A percentile compares a stretch with the other conserved stretches of the same genome.
phyloP scores from a whole-genome alignment of 1,139 yeast species.

The Debaryomyces singareniensis region DNA sequence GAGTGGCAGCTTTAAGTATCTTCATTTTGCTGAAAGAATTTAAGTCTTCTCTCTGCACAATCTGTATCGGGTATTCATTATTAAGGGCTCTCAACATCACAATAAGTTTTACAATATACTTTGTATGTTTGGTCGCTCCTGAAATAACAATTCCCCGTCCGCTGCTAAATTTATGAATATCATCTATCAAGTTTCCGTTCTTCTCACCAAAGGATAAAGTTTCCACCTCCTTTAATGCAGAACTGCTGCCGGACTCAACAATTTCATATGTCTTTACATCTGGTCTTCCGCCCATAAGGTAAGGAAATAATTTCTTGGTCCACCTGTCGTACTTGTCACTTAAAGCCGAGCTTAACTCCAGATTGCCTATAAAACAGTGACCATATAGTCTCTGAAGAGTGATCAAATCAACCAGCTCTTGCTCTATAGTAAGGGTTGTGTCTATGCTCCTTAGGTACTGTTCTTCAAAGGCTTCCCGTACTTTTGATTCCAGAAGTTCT shows the following conservation, averaged over 20 bases:
- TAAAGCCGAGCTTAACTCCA: not conserved
- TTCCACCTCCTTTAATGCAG: conserved; percentile 5
- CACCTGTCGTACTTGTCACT: not conserved
- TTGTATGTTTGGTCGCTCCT: conserved; percentile 25
- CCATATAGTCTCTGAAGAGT: conserved; percentile 29
- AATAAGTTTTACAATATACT: conserved; percentile 29
- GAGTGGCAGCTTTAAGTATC: conserved; percentile 26
- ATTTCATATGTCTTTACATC: conserved; percentile 13
- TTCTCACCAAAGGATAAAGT: conserved; percentile 6
- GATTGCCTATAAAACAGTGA: conserved; percentile 24
- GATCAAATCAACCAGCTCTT: conserved; percentile 32
- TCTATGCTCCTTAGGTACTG: too few relatives aligned
- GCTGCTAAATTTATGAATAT: conserved; percentile 14
- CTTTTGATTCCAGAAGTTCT: too few relatives aligned
- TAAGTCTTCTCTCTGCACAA: conserved; percentile 29
- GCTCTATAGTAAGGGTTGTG: conserved; percentile 16
- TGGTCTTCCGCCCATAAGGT: conserved; percentile 24
- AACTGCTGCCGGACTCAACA: conserved; percentile 3
- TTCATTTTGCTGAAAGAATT: conserved; percentile 16
- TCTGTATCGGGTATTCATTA: conserved; percentile 35
- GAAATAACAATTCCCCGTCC: conserved; percentile 40
- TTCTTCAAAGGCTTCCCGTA: too few relatives aligned
- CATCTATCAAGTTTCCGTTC: conserved; percentile 15
- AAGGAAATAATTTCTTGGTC: conserved; percentile 8
- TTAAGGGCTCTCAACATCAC: conserved; percentile 34